Evolutionary conservation across 2,329 filamentous ascomycete species (phyloP).

Genomic region (Cercospora citrullina): DNA sequence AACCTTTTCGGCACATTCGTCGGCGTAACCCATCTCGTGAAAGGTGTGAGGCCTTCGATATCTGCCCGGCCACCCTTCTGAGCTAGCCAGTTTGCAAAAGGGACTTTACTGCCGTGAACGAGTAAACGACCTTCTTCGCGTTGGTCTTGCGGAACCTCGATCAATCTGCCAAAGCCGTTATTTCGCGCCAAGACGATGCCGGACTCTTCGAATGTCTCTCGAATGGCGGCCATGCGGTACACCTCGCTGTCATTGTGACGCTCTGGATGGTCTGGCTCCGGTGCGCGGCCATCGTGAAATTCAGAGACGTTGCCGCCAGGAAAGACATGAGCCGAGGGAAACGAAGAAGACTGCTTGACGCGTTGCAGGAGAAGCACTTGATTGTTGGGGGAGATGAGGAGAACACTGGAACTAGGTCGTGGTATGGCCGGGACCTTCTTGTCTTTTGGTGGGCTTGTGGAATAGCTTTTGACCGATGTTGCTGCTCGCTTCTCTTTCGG

Average conservation of each 20-base stretch:
- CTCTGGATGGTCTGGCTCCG: conserved; percentile 51
- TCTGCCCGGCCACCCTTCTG: conserved; percentile 63
- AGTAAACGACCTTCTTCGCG: conserved; percentile 65
- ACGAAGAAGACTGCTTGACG: conserved; percentile 77
- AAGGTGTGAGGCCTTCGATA: conserved; percentile 69
- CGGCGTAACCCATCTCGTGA: conserved; percentile 91
- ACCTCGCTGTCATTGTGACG: conserved; percentile 69
- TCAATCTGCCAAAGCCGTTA: conserved; percentile 54
- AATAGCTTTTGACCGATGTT: conserved; percentile 18
- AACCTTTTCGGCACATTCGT: conserved; percentile 71
- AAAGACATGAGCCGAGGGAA: conserved; percentile 92
- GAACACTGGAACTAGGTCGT: conserved; percentile 69
- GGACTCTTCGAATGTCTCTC: conserved; percentile 94
- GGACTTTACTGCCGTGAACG: conserved; percentile 66
- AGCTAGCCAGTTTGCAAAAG: conserved; percentile 66
- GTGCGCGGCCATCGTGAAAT: conserved; percentile 69
- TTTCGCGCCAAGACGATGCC: conserved; percentile 74
- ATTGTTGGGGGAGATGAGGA: conserved; percentile 83
- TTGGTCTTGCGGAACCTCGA: conserved; percentile 61
- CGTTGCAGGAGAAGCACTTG: conserved; percentile 86
- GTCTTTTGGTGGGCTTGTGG: conserved; percentile 21
- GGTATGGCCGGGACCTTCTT: conserved; percentile 51
- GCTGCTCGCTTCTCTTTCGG: conserved; percentile 19
- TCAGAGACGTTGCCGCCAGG: conserved; percentile 82
- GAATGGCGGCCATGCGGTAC: conserved; percentile 80